These are phyloP conservation scores for Rhodomyrtus tomentosa DNA, from an alignment of 345 rosid genomes.

Conservation along the genomic window DNA sequence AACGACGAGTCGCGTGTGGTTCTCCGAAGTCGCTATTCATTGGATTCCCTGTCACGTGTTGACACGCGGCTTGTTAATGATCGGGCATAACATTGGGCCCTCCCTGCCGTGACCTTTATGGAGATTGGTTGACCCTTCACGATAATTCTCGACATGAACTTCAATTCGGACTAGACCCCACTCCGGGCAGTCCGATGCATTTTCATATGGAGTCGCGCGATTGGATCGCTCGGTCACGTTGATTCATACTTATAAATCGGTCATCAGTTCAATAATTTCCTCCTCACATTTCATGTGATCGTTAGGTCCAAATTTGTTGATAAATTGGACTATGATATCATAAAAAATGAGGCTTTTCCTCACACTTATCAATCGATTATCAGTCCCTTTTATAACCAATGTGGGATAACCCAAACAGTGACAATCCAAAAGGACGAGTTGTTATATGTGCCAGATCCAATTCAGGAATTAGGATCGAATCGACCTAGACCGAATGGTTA, in stretches of 20 bases:
- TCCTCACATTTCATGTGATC: no score
- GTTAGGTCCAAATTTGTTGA: no score
- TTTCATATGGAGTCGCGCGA: not conserved
- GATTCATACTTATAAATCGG: no score
- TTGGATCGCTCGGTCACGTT: no score
- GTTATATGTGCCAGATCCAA: no score
- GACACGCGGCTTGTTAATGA: not conserved
- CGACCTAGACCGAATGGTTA: rapidly evolving
- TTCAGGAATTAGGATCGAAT: not conserved
- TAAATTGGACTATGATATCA: no score
- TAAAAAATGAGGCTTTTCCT: no score
- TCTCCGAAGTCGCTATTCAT: not conserved
- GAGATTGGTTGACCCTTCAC: not conserved
- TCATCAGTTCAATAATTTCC: no score
- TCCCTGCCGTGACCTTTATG: not conserved
- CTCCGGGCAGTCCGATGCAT: not conserved
- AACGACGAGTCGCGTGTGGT: not conserved
- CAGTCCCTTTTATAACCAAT: no score
- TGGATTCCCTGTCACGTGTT: not conserved
- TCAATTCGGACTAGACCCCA: not conserved
- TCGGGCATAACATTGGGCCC: not conserved
- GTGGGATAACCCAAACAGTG: no score
- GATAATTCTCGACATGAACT: not conserved
- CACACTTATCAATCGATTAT: no score
- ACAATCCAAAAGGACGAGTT: no score